Evolutionary conservation across 805 yeast genomes (phyloP).

Genomic region (Hanseniaspora vineae): DNA sequence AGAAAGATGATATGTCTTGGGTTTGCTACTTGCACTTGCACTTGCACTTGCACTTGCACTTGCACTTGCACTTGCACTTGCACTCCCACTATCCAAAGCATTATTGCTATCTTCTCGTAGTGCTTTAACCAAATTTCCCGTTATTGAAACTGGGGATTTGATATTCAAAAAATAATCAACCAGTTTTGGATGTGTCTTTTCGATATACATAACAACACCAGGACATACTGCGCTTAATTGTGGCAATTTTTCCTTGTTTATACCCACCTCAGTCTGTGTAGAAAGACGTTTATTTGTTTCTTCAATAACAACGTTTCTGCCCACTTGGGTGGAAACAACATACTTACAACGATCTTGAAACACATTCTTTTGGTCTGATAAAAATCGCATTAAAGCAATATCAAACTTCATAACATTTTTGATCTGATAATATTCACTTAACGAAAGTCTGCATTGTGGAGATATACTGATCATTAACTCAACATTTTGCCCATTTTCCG

Average conservation of each 20-base stretch:
- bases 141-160: slow-evolving; percentile 87
- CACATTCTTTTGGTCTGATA: slow-evolving; percentile 31
- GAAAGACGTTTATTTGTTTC: slow-evolving; percentile 31
- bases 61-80: too few relatives aligned
- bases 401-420: slow-evolving; percentile 47
- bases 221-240: slow-evolving; percentile 72
- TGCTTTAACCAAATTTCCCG: slow-evolving; percentile 55
- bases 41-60: too few relatives aligned
- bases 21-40: too few relatives aligned
- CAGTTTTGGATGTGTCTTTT: slow-evolving; percentile 84
- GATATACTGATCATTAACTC: slow-evolving; percentile 57
- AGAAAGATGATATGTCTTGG: slow-evolving; percentile 60
- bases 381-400: slow-evolving; percentile 31
- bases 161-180: slow-evolving; percentile 57
- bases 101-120: slow-evolving; percentile 18
- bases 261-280: slow-evolving; percentile 1
- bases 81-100: too few relatives aligned
- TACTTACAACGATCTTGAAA: slow-evolving; percentile 41
- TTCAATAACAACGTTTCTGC: slow-evolving; percentile 53
- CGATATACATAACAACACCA: slow-evolving; percentile 93
- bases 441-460: slow-evolving; percentile 75
- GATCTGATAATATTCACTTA: slow-evolving; percentile 50
- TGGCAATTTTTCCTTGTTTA: slow-evolving; percentile 26
- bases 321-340: slow-evolving; percentile 76
- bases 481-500: slow-evolving; percentile 13